A percentile compares a stretch with the other conserved stretches of the same genome.
Conservation (phyloP, 345 rosid species). For the Geranium rotundifolium region DNA sequence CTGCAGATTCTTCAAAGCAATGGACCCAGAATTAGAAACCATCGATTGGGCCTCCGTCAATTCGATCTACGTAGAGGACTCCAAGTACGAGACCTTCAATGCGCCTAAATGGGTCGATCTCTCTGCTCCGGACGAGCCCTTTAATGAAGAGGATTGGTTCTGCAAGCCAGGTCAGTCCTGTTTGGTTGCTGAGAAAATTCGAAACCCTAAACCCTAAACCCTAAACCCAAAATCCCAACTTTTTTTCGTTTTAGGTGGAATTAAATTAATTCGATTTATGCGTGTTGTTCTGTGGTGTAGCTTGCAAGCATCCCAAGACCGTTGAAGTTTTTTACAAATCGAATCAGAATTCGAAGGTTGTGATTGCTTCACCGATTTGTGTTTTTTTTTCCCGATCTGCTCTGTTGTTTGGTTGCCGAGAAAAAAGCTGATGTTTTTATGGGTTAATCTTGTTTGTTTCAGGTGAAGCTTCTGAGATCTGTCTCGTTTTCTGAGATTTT, state of each 20-base stretch:
- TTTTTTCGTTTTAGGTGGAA: not conserved
- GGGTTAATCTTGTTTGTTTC: not conserved
- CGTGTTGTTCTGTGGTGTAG: not conserved
- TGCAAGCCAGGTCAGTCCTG: constrained; percentile 17
- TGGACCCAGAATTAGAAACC: constrained; percentile 12
- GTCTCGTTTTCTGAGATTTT: constrained; percentile 13
- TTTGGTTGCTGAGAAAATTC: constrained; percentile 7
- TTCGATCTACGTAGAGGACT: constrained; percentile 15
- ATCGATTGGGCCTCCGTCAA: constrained; percentile 19
- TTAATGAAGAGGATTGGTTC: constrained; percentile 16
- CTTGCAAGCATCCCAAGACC: constrained; percentile 17
- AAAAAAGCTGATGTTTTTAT: not conserved
- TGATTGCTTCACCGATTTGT: not conserved
- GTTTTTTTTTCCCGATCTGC: too few species aligned
- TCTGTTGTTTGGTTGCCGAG: too few species aligned
- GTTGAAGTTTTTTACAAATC: constrained; percentile 14
- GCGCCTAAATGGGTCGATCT: constrained; percentile 26
- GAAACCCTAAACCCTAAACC: too few species aligned
- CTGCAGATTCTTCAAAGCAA: not conserved
- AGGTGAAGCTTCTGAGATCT: constrained; percentile 16
- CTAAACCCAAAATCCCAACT: not conserved
- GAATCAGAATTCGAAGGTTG: constrained; percentile 13
- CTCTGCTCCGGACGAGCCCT: constrained; percentile 4
- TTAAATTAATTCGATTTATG: not conserved
- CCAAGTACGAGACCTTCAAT: constrained; percentile 14